Evolutionary conservation across 2,329 filamentous ascomycete species (phyloP).

Genomic region (Penicillium sp.): DNA sequence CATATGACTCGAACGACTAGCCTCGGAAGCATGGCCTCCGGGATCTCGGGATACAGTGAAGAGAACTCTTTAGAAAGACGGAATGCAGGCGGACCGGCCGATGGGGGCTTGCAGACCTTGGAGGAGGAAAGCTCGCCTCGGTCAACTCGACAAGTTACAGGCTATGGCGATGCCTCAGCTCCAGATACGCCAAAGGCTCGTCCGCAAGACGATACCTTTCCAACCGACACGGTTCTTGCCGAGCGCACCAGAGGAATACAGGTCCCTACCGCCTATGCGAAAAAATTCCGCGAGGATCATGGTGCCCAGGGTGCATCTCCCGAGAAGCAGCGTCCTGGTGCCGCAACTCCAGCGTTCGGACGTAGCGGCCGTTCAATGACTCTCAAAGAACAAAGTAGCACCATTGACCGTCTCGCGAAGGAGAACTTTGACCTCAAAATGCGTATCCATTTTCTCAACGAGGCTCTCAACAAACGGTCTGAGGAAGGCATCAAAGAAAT

Average conservation of each 20-base stretch:
- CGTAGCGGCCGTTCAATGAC: constrained; percentile 68
- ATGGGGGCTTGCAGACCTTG: constrained; percentile 51
- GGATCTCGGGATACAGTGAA: constrained; percentile 53
- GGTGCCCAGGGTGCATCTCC: constrained; percentile 52
- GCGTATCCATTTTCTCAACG: constrained; percentile 94
- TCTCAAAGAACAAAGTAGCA: constrained; percentile 94
- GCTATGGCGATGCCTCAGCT: constrained; percentile 39
- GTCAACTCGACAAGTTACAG: constrained; percentile 37
- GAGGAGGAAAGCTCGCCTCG: constrained; percentile 48
- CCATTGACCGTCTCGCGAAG: constrained; percentile 91
- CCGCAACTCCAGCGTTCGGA: constrained; percentile 46
- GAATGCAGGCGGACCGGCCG: constrained; percentile 38
- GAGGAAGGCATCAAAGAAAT: constrained; percentile 97
- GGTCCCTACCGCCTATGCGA: constrained; percentile 79
- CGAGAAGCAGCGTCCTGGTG: constrained; percentile 51
- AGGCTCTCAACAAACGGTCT: constrained; percentile 84
- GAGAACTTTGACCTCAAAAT: constrained; percentile 98
- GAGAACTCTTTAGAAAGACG: constrained; percentile 43
- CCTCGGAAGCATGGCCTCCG: constrained; percentile 82
- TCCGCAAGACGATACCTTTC: constrained; percentile 53
- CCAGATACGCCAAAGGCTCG: constrained; percentile 67
- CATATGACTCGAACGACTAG: constrained; percentile 70
- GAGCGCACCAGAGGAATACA: constrained; percentile 85
- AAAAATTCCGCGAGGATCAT: constrained; percentile 72
- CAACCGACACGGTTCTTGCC: constrained; percentile 82